These are phyloP conservation scores for Fusarium foetens DNA, from an alignment of 2,329 filamentous ascomycete species.

Conservation along the genomic window DNA sequence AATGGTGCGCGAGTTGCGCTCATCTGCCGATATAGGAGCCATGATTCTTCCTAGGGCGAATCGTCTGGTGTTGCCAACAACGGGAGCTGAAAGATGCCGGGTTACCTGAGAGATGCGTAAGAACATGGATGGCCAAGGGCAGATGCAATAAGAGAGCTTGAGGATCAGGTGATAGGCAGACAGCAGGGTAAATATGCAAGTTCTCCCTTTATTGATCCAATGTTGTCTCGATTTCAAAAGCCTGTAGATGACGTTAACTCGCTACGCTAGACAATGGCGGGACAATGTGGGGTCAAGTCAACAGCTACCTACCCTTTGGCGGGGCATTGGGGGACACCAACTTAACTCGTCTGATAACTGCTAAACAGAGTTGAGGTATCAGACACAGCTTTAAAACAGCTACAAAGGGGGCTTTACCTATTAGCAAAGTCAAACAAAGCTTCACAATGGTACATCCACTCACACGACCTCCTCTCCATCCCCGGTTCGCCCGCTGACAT, in stretches of 20 bases:
- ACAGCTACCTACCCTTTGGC: constrained; percentile 20
- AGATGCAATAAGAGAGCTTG: constrained; percentile 4
- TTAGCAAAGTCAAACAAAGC: background rate
- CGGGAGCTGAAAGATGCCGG: constrained; percentile 67
- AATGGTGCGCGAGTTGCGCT: constrained; percentile 74
- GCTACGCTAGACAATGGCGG: constrained; percentile 17
- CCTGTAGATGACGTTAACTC: constrained; percentile 35
- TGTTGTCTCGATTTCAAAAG: constrained; percentile 15
- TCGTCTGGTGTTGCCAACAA: constrained; percentile 49
- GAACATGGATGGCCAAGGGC: constrained; percentile 68
- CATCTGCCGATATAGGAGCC: constrained; percentile 54
- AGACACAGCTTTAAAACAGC: constrained; percentile 7
- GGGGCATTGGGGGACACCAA: constrained; percentile 27
- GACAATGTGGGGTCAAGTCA: constrained; percentile 21
- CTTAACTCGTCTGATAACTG: constrained; percentile 26
- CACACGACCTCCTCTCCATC: background rate
- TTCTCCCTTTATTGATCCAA: constrained; percentile 12
- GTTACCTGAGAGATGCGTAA: constrained; percentile 77
- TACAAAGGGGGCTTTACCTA: background rate
- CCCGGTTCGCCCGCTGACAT: constrained; percentile 22
- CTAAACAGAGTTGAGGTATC: background rate
- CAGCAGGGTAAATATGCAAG: constrained; percentile 3
- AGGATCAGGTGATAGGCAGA: background rate
- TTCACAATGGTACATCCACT: constrained; percentile 31
- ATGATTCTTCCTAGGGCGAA: constrained; percentile 53